phyloP scores from a whole-genome alignment of 73 alveolate species.

The Paramecium tetraurelia region DNA sequence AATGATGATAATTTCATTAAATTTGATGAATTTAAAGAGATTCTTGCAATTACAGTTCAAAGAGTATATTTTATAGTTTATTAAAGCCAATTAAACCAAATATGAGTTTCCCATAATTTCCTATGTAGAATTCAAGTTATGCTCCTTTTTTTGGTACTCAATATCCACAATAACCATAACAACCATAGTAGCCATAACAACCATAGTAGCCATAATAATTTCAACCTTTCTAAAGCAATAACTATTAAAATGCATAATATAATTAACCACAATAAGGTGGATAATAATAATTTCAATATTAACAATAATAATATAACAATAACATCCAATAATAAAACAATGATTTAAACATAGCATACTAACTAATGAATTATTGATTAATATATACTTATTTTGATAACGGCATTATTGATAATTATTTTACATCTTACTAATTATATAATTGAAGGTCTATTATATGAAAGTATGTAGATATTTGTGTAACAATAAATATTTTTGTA shows the following conservation, averaged over 20 bases:
- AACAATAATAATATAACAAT: too few species aligned
- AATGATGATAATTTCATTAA: conserved; percentile 24
- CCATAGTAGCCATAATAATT: too few species aligned
- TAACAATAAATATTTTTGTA: too few species aligned
- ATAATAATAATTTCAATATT: neutral
- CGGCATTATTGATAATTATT: too few species aligned
- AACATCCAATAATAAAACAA: neutral
- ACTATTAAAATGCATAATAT: neutral
- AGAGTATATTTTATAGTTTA: neutral
- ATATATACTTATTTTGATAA: neutral
- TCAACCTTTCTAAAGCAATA: neutral
- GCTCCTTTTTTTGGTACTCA: neutral
- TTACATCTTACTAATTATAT: too few species aligned
- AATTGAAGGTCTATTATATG: too few species aligned
- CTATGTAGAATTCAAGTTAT: neutral
- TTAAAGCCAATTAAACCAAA: neutral
- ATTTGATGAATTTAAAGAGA: neutral
- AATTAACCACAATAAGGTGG: neutral
- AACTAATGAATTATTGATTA: neutral
- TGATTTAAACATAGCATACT: neutral
- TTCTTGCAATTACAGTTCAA: neutral
- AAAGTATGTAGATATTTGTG: too few species aligned
- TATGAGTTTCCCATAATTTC: neutral
- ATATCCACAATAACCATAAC: neutral
- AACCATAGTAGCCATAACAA: neutral